Base-by-base conservation (phyloP, 805 yeast species). In the Sugiyamaella marilandica region DNA sequence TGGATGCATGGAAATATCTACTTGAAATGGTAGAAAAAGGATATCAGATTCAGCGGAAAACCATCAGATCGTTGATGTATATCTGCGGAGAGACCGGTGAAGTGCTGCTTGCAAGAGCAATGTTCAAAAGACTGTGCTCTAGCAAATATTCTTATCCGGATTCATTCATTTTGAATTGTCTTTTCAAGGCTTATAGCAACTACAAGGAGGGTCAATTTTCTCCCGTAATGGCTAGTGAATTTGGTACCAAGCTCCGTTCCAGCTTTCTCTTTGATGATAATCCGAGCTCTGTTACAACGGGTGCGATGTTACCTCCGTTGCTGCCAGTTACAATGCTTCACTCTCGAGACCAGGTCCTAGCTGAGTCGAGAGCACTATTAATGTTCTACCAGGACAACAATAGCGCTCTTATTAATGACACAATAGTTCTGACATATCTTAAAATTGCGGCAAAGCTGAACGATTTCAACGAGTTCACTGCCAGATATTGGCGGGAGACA, bases 1-100 rank as follows among this genome's bases (percentile, higher is more conserved):
- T 72, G 35, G 72, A 74, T 57, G 95, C 96, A 0, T 92, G 97
- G 97, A 78, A 79, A 50, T 84, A 80, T 59, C 79, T 91, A 51
- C 75, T 83, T 55, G 82, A 86, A 57, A 80, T 87, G 53, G 74
- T 82, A 59, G 74, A 77, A 13, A 54, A 59, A 24, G 66, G 67
- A 0, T 55, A 55, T 35, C 53, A n/a, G 59, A 52, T 62, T 46
- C 69, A 69, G 44, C 52, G 76, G 8, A 71, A 71, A 21, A 76
- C 85, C 0, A 74, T 83, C 59, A 85, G 83, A 56, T 76, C 81
- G 13, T 82, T 92, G 82, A 74, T 92, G 70, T 78, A 83, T 56
- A 69, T 92, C 45, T 81, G 94, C n/a, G 84, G 89, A 0, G 74
- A 75, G 54, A 90, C 90, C 62, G 94, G 95, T 0, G 97, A 91